Conservation (phyloP, 192 early-diverging fungal genomes). For the Coemansia sp. region DNA sequence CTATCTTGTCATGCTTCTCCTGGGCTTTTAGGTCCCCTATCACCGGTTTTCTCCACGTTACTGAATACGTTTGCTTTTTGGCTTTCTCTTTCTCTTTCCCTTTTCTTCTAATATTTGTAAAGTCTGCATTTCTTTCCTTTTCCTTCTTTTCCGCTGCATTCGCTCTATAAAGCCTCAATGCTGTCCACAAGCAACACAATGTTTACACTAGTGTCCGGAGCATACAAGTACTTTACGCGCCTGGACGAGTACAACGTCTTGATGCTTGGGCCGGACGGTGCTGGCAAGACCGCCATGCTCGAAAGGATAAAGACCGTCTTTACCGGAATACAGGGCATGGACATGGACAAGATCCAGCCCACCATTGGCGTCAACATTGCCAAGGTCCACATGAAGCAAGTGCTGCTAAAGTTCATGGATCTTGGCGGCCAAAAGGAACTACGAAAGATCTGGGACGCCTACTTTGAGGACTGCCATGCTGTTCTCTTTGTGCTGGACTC, state of each 20-base stretch:
- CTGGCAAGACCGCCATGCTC: conserved; percentile 97
- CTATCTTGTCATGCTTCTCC: conserved; percentile 67
- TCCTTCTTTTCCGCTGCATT: neutral
- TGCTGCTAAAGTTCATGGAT: conserved; percentile 86
- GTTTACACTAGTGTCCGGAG: conserved; percentile 90
- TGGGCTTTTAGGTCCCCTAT: conserved; percentile 58
- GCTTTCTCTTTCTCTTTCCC: neutral
- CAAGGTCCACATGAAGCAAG: conserved; percentile 25
- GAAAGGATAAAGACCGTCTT: conserved; percentile 87
- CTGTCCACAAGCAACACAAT: conserved; percentile 50
- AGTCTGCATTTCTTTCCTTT: neutral
- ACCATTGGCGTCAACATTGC: conserved; percentile 93
- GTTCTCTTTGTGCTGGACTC: conserved; percentile 95
- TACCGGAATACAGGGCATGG: conserved; percentile 67
- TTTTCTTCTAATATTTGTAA: neutral
- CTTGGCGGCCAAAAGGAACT: conserved; percentile 89
- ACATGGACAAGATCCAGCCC: conserved; percentile 88
- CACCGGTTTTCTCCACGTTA: no score
- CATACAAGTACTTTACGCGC: conserved; percentile 84
- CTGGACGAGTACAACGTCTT: conserved; percentile 94
- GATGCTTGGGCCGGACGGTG: conserved; percentile 94
- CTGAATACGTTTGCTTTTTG: no score
- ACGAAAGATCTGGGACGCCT: conserved; percentile 89
- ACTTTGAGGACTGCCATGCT: conserved; percentile 91
- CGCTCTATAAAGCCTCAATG: neutral